Conservation (phyloP, 202 grass and related monocot species). For the Musa balbisiana region DNA sequence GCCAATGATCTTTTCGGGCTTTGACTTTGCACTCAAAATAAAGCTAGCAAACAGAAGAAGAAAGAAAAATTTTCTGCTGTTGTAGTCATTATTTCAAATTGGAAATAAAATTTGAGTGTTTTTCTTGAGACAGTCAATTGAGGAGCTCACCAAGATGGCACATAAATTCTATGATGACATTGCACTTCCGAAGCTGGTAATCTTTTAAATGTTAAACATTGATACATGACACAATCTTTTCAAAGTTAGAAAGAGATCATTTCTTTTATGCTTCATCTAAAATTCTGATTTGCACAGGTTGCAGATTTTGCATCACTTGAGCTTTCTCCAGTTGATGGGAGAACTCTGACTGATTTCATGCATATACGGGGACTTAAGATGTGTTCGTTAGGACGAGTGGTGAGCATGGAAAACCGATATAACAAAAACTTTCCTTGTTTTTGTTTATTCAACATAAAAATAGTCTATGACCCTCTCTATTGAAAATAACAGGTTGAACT, state of each 20-base stretch:
- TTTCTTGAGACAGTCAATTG: slow-evolving; percentile 45
- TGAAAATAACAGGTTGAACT: slow-evolving; percentile 70
- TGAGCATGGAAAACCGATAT: slow-evolving; percentile 31
- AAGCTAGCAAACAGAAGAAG: too few relatives aligned
- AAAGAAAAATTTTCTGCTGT: too few relatives aligned
- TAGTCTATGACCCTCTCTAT: slow-evolving; percentile 7
- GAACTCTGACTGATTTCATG: slow-evolving; percentile 99
- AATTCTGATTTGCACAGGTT: slow-evolving; percentile 45
- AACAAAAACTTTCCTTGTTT: not conserved
- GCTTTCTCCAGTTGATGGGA: slow-evolving; percentile 98
- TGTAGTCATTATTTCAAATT: too few relatives aligned
- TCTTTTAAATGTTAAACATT: not conserved
- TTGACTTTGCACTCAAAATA: too few relatives aligned
- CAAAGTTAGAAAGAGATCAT: not conserved
- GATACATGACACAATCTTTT: not conserved
- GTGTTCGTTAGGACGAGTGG: slow-evolving; percentile 82
- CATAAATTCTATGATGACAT: slow-evolving; percentile 83
- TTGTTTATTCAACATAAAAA: not conserved
- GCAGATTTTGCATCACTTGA: slow-evolving; percentile 99
- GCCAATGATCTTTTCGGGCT: too few relatives aligned
- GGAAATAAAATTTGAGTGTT: too few relatives aligned
- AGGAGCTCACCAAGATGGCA: slow-evolving; percentile 83
- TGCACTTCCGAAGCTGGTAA: slow-evolving; percentile 95
- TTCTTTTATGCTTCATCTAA: slow-evolving; percentile 23
- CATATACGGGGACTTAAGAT: slow-evolving; percentile 93